These are phyloP conservation scores for Trichoderma koningiopsis DNA, from an alignment of 2,329 filamentous ascomycete genomes.

Conservation along the genomic window DNA sequence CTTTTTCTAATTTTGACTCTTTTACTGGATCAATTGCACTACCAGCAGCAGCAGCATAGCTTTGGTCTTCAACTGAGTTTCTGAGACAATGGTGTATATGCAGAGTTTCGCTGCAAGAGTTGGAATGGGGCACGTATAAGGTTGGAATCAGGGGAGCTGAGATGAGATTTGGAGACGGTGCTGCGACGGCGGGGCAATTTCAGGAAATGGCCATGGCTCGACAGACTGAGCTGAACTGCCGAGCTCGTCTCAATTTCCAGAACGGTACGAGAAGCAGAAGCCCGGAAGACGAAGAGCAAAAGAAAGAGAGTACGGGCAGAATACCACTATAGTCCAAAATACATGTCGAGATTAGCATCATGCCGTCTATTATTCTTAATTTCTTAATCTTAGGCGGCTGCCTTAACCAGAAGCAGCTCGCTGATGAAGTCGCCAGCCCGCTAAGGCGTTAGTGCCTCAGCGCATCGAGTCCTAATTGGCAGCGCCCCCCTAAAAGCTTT, in stretches of 20 bases:
- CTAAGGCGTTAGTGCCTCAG: background rate
- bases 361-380: background rate
- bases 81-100: background rate
- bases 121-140: background rate
- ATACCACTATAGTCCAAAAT: background rate
- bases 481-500: background rate
- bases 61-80: background rate
- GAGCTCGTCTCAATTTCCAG: background rate
- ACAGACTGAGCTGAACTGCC: background rate
- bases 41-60: background rate
- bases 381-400: background rate
- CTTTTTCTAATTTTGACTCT: background rate
- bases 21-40: background rate
- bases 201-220: background rate
- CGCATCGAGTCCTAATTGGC: background rate
- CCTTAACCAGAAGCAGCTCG: slow-evolving; percentile 7
- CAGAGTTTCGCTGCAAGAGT: background rate
- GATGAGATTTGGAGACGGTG: background rate
- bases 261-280: background rate
- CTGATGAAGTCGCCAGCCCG: background rate
- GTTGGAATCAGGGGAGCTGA: background rate
- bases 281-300: background rate
- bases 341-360: background rate
- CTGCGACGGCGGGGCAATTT: background rate
- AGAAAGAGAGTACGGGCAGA: background rate